Percentiles rank a stretch among this genome's conserved stretches.
Conservation (phyloP, 768 basidiomycete species). For the Tremella fuciformis region DNA sequence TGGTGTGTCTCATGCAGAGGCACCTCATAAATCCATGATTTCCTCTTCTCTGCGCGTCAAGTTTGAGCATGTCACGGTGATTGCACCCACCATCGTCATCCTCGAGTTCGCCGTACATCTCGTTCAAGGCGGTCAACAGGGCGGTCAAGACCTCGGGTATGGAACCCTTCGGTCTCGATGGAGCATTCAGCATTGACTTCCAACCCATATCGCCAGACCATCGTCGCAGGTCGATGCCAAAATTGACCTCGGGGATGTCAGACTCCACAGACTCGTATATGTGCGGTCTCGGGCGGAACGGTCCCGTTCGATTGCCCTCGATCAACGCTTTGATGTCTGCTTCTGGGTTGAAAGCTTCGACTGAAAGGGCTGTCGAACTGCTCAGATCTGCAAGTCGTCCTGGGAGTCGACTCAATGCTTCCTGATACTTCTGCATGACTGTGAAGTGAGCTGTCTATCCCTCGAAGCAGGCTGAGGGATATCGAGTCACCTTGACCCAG, state of each 20-base stretch:
- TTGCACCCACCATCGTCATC: conserved; percentile 60
- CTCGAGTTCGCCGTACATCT: conserved; percentile 63
- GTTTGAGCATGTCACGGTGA: not conserved
- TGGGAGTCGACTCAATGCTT: conserved; percentile 69
- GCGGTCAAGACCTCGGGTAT: conserved; percentile 73
- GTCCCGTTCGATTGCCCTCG: conserved; percentile 87
- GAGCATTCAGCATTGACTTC: conserved; percentile 53
- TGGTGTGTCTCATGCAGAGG: conserved; percentile 79
- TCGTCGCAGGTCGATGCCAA: conserved; percentile 84
- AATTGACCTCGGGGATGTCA: conserved; percentile 77
- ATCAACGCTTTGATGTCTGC: conserved; percentile 69
- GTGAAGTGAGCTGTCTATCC: conserved; percentile 5
- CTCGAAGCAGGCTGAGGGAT: not conserved
- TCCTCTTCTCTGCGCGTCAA: conserved; percentile 66
- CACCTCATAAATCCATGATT: conserved; percentile 87
- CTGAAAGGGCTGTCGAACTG: conserved; percentile 69
- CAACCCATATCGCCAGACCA: conserved; percentile 82
- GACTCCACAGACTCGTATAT: conserved; percentile 68
- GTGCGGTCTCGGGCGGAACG: conserved; percentile 81
- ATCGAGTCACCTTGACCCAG: conserved; percentile 72
- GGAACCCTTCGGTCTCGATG: conserved; percentile 56
- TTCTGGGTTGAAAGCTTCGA: conserved; percentile 83
- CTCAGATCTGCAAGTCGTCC: conserved; percentile 64
- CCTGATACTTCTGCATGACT: conserved; percentile 85
- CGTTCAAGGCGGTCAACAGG: conserved; percentile 63